Evolutionary conservation across 257 asterid species (phyloP), one percentile per base, ranked within the genome.

Genomic region (Asclepias syriaca): DNA sequence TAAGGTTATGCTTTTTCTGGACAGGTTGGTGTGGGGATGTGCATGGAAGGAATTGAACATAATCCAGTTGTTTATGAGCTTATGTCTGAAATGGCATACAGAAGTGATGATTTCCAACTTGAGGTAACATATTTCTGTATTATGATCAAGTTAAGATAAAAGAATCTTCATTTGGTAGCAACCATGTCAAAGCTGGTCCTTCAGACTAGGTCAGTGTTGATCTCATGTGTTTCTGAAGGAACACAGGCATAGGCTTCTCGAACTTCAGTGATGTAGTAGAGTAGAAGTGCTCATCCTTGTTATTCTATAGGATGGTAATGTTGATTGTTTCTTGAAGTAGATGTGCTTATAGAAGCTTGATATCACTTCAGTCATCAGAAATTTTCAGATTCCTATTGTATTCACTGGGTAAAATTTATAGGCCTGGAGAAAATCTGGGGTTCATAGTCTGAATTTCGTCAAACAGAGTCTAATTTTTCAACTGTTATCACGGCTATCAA

Each of bases 21-120:
- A 79, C 85, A 94, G 99, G 76, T 94, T 72, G 99, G 99, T 70
- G 99, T 91, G 49, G 98, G 98, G 65, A 88, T 91, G 98, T 91
- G 99, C 89, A 94, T 94, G 99, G 98, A 94, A 88, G 99, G 99
- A 78, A 91, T 88, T 64, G 99, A 94, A 79, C 97, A 94, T 0
- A 94, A 94, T 80, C 99, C 99, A 18, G 96, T 94, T 45, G 99
- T 89, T 19, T 94, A 84, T 65, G 99, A 94, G 86, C 90, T 89
- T 75, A 94, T 94, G 99, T 80, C 97, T 43, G 99, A 94, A 85
- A 94, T 91, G 99, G 97, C 98, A 56, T 91, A 89, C 83, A 88
- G 91, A 78, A 82, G 87, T 65, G 82, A 81, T 74, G 76, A 71
- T 7, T 77, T 91, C 68, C 84, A 84, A 72, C 73, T 88, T 70